Conservation (phyloP, 768 basidiomycete genomes). For the Scleroderma citrinum region DNA sequence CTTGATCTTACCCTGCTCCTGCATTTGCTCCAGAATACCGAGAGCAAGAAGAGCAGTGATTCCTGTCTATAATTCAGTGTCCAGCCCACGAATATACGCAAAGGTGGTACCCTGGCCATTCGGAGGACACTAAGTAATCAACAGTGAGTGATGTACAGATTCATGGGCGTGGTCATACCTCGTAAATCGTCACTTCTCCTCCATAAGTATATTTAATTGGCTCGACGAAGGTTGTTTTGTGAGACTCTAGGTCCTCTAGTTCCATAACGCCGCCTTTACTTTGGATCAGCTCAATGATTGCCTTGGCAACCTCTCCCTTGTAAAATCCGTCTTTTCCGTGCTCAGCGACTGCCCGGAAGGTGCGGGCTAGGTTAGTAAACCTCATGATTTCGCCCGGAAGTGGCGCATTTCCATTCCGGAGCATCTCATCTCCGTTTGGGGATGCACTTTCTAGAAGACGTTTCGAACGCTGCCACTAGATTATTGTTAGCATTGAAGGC, state of each 20-base stretch:
- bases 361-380: constrained; percentile 75
- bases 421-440: constrained; percentile 80
- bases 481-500: constrained; percentile 5
- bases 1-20: constrained; percentile 62
- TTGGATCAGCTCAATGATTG: constrained; percentile 80
- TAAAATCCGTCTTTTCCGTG: constrained; percentile 93
- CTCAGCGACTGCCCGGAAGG: constrained; percentile 73
- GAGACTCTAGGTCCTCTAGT: constrained; percentile 85
- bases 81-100: not conserved
- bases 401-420: constrained; percentile 79
- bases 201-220: constrained; percentile 91
- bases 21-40: constrained; percentile 85
- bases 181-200: constrained; percentile 84
- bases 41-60: constrained; percentile 89
- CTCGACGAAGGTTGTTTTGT: constrained; percentile 75
- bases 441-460: constrained; percentile 72
- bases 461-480: constrained; percentile 50
- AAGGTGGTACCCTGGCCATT: constrained; percentile 76
- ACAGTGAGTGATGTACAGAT: not conserved
- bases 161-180: constrained; percentile 44
- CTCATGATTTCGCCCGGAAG: constrained; percentile 79
- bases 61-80: constrained; percentile 33
- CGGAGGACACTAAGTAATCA: constrained; percentile 80
- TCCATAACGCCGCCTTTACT: constrained; percentile 91
- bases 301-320: constrained; percentile 84